phyloP scores from a whole-genome alignment of 495 filamentous ascomycete genomes.

The Rhizodiscina lignyota region DNA sequence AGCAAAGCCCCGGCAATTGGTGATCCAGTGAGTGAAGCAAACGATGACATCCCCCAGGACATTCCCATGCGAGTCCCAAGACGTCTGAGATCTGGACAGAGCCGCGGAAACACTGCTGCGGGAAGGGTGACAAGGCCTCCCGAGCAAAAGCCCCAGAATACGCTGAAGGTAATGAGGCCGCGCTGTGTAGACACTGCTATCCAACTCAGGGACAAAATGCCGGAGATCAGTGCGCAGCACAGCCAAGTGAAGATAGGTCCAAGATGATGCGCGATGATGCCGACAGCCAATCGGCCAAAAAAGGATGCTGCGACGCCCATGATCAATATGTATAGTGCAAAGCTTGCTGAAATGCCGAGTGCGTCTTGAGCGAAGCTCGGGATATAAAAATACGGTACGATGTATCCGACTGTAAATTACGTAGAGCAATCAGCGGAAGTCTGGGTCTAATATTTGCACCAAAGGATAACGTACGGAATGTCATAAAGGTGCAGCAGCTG shows the following conservation, averaged over 20 bases:
- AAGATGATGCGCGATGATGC: slow-evolving; percentile 50
- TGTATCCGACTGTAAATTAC: slow-evolving; percentile 54
- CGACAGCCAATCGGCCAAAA: slow-evolving; percentile 54
- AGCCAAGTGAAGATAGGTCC: slow-evolving; percentile 49
- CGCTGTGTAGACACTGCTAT: slow-evolving; percentile 33
- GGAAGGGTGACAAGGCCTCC: slow-evolving; percentile 56
- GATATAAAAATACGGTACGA: slow-evolving; percentile 57
- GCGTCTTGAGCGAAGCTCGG: slow-evolving; percentile 39
- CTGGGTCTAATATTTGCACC: too few relatives aligned
- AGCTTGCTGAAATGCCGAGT: slow-evolving; percentile 29
- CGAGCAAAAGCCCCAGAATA: slow-evolving; percentile 59
- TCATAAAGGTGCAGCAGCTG: slow-evolving; percentile 27
- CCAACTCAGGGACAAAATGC: slow-evolving; percentile 42
- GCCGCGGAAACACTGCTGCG: slow-evolving; percentile 40
- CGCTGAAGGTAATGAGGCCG: slow-evolving; percentile 38
- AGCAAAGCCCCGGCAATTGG: slow-evolving; percentile 59
- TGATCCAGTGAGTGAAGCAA: slow-evolving; percentile 50
- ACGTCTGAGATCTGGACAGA: slow-evolving; percentile 42
- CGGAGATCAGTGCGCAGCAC: slow-evolving; percentile 32
- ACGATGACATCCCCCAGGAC: slow-evolving; percentile 36
- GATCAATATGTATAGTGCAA: slow-evolving; percentile 39
- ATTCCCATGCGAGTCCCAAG: slow-evolving; percentile 57
- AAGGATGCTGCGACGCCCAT: slow-evolving; percentile 39
- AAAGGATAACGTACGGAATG: too few relatives aligned
- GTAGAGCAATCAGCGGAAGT: too few relatives aligned